These are phyloP conservation scores for Aschersonia sp. DNA, from an alignment of 2,329 filamentous ascomycete genomes.

Conservation along the genomic window DNA sequence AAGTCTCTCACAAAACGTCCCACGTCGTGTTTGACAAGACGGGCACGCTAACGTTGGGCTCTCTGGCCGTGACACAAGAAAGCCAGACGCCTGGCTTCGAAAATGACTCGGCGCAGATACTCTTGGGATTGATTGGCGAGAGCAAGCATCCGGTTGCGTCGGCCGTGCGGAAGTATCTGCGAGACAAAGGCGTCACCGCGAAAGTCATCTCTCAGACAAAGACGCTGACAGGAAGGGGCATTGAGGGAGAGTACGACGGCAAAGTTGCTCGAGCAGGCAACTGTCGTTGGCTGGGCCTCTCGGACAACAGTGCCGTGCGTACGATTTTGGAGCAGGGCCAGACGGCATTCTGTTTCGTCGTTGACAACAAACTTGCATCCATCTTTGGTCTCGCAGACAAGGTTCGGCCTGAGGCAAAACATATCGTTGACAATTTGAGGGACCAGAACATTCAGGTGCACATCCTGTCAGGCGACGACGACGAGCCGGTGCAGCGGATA, in stretches of 20 bases:
- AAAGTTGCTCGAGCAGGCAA: conserved; percentile 31
- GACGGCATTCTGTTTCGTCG: conserved; percentile 33
- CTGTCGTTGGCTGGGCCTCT: conserved; percentile 28
- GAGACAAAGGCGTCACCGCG: conserved; percentile 5
- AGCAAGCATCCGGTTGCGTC: conserved; percentile 38
- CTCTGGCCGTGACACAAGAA: conserved; percentile 24
- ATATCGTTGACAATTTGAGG: conserved; percentile 20
- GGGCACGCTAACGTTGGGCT: conserved; percentile 54
- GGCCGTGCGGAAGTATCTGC: conserved; percentile 28
- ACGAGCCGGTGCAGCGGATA: conserved; percentile 27
- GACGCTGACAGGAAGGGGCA: conserved; percentile 28
- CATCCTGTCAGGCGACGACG: conserved; percentile 37
- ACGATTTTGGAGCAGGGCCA: conserved; percentile 18
- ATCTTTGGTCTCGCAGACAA: conserved; percentile 32
- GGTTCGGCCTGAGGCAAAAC: conserved; percentile 25
- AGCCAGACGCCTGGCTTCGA: conserved; percentile 3
- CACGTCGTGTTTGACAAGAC: conserved; percentile 74
- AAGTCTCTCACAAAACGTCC: conserved; percentile 42
- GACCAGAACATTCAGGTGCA: conserved; percentile 26
- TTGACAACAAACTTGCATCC: conserved; percentile 20
- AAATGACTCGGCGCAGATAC: conserved; percentile 7
- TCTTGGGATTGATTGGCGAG: conserved; percentile 19
- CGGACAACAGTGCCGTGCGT: conserved; percentile 16
- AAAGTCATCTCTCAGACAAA: conserved; percentile 15
- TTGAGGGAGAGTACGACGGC: conserved; percentile 20